phyloP scores from a whole-genome alignment of 2,329 filamentous ascomycete genomes.

The Zymoseptoria tritici region DNA sequence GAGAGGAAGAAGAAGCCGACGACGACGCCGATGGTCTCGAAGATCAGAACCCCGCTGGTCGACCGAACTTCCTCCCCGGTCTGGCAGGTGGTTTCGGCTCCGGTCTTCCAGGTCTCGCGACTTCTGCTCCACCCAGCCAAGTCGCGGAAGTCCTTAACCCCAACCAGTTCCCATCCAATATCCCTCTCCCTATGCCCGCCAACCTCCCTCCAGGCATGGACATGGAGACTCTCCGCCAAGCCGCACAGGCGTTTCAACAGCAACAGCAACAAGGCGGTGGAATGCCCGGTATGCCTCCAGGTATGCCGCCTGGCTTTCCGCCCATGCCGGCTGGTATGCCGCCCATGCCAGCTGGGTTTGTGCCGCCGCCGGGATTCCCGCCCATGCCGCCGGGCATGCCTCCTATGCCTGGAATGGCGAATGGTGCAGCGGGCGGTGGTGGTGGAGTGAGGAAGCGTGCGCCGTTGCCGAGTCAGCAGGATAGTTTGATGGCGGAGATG shows the following conservation, averaged over 20 bases:
- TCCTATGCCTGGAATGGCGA: slow-evolving; percentile 1
- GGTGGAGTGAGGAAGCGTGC: slow-evolving; percentile 48
- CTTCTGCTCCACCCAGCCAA: slow-evolving; percentile 5
- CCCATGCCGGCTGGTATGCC: slow-evolving; percentile 9
- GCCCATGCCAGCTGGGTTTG: slow-evolving; percentile 28
- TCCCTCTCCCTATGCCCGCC: slow-evolving; percentile 16
- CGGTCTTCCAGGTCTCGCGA: slow-evolving; percentile 23
- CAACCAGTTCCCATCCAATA: slow-evolving; percentile 20
- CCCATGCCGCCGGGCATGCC: slow-evolving; percentile 27
- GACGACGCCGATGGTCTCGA: slow-evolving; percentile 89
- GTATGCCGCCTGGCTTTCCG: slow-evolving; percentile 17
- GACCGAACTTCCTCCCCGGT: slow-evolving; percentile 44
- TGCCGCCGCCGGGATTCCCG: slow-evolving; percentile 25
- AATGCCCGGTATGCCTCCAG: slow-evolving; percentile 13
- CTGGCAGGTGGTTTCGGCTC: slow-evolving; percentile 51
- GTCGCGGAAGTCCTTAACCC: slow-evolving; percentile 22
- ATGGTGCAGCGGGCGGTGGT: background rate
- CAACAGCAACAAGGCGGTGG: slow-evolving; percentile 26
- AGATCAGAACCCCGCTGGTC: slow-evolving; percentile 75
- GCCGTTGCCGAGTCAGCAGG: slow-evolving; percentile 74
- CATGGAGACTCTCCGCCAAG: slow-evolving; percentile 26
- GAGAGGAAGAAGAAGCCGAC: slow-evolving; percentile 90
- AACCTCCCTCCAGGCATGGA: slow-evolving; percentile 25
- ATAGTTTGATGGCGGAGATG: slow-evolving; percentile 73
- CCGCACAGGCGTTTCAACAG: slow-evolving; percentile 21